A percentile compares a stretch with the other conserved stretches of the same genome.
Evolutionary conservation across 805 yeast species (phyloP).

Genomic region (Debaryomyces tyrocola): DNA sequence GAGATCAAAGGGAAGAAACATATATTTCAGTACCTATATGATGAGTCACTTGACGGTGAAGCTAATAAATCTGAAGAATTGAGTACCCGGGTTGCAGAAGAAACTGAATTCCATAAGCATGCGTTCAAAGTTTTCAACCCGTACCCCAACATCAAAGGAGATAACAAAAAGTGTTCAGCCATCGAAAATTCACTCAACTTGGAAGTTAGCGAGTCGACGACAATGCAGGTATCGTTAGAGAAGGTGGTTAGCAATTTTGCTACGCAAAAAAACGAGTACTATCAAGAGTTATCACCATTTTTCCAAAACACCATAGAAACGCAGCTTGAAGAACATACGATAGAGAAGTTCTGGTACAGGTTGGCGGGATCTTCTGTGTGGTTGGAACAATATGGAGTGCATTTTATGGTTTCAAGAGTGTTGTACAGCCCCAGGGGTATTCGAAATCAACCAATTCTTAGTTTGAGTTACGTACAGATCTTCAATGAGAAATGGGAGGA

Average conservation of each 20-base stretch:
- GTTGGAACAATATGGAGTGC: conserved; percentile 30
- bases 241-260: conserved; percentile 12
- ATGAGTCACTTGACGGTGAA: background rate
- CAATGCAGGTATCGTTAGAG: background rate
- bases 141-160: background rate
- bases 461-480: conserved; percentile 18
- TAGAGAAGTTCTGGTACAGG: conserved; percentile 28
- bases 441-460: conserved; percentile 24
- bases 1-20: background rate
- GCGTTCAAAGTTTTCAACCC: background rate
- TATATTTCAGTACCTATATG: background rate
- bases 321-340: conserved; percentile 6
- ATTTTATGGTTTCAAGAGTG: conserved; percentile 29
- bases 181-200: background rate
- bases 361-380: conserved; percentile 34
- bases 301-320: conserved; percentile 8
- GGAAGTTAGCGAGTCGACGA: conserved; percentile 1
- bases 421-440: conserved; percentile 23
- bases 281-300: conserved; percentile 3
- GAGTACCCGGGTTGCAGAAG: background rate
- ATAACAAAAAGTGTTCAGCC: background rate
- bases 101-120: background rate
- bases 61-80: background rate
- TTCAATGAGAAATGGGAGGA: conserved; percentile 12
- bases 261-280: conserved; percentile 1